Base-by-base conservation (phyloP, 2,329 filamentous ascomycete species). In the Penicillium sp. region DNA sequence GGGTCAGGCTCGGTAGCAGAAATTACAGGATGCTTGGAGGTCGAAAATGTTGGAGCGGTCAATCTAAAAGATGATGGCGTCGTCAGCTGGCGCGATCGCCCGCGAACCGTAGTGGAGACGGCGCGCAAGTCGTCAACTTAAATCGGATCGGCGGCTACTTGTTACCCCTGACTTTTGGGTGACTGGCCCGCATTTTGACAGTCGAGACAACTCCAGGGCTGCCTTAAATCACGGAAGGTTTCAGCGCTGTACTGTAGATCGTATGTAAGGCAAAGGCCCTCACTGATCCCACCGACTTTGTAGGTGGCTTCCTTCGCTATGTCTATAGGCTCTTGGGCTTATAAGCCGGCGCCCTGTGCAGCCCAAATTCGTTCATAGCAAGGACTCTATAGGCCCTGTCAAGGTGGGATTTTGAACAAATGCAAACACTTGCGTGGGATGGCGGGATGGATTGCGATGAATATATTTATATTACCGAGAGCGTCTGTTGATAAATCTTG, bases 51-150 rank as follows among this genome's bases (percentile, higher is more conserved):
- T 18, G 10, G 36, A 10, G 36, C 46, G 18, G 21, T 26, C 33
- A 23, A 54, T 53, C 45, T 54, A 47, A 47, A 57, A 48, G 47
- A 54, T 59, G 45, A 53, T 53, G 48, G 52, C 48, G 52, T 60
- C 54, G 54, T 56, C 56, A 59, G 52, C 55, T 42, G 31, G 47
- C 53, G 45, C 16, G 53, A 55, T 54, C 53, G 43, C 48, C 50
- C 41, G 48, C 34, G 54, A 61, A 57, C 57, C 49, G 49, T 33
- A 41, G 59, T 61, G 60, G 59, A 58, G 50, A 50, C 45, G 49
- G 38, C 49, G 43, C 45, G 51, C 18, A 21, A 48, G 49, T 47
- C 51, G 42, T 43, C 43, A 42, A 46, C 42, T 21, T 47, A 52
- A 54, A 52, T 54, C 48, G 12, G 54, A 54, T 56, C 47, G 28